Percentiles rank a stretch among this genome's conserved stretches.
phyloP scores from a whole-genome alignment of 495 filamentous ascomycete genomes.

The Aspergillus baeticus region DNA sequence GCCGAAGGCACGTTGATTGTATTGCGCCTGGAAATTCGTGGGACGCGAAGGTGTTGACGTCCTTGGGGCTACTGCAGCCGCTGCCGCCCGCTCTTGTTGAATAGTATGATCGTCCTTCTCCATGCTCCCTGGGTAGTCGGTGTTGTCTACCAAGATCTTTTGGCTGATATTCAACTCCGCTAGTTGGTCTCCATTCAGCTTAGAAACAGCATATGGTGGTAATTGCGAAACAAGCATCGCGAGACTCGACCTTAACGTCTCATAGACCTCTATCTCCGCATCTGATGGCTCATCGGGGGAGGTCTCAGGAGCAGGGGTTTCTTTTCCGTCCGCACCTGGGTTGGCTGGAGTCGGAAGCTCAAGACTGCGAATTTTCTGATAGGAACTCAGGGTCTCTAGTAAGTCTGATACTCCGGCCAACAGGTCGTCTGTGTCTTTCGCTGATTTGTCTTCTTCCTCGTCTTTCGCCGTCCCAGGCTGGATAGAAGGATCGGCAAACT shows the following conservation, averaged over 20 bases:
- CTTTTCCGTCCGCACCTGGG: constrained; percentile 44
- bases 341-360: constrained; percentile 37
- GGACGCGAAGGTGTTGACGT: constrained; percentile 35
- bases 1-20: constrained; percentile 36
- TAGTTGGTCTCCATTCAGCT: constrained; percentile 79
- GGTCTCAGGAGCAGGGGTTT: constrained; percentile 32
- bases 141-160: constrained; percentile 70
- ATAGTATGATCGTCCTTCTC: constrained; percentile 72
- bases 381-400: constrained; percentile 80
- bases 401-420: constrained; percentile 78
- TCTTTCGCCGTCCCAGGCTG: constrained; percentile 42
- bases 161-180: constrained; percentile 79
- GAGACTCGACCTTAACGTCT: constrained; percentile 71
- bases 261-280: constrained; percentile 71
- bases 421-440: constrained; percentile 58
- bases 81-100: constrained; percentile 34
- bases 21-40: constrained; percentile 31
- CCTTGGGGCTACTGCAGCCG: constrained; percentile 22
- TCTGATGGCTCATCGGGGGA: constrained; percentile 52
- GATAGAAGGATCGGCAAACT: constrained; percentile 28
- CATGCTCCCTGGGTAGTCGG: constrained; percentile 76
- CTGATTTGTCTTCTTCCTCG: constrained; percentile 55
- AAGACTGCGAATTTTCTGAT: constrained; percentile 79
- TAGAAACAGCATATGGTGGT: constrained; percentile 83
- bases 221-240: constrained; percentile 68